A percentile compares a stretch with the other conserved stretches of the same genome.
Conservation (phyloP, 768 basidiomycete genomes). For the Tricholoma saponaceum region DNA sequence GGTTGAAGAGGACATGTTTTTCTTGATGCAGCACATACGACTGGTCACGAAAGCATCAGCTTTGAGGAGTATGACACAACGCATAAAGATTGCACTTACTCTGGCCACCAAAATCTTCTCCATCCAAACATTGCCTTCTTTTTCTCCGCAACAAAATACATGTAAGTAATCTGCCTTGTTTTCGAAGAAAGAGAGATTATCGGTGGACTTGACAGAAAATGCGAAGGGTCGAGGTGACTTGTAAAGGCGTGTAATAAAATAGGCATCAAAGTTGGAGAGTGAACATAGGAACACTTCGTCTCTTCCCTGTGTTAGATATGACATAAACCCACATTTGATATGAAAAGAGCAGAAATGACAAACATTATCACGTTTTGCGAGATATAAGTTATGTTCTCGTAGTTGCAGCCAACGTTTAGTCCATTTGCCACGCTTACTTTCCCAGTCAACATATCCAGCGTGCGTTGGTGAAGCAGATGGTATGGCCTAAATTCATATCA, state of each 20-base stretch:
- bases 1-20: constrained; percentile 59
- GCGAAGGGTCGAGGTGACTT: constrained; percentile 82
- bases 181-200: constrained; percentile 84
- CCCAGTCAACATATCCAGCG: constrained; percentile 78
- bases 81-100: constrained; percentile 39
- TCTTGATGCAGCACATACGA: constrained; percentile 84
- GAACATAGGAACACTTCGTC: constrained; percentile 82
- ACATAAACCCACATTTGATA: constrained; percentile 5
- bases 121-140: constrained; percentile 74
- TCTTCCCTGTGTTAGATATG: constrained; percentile 61
- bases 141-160: constrained; percentile 73
- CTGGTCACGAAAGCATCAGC: constrained; percentile 31
- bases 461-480: constrained; percentile 43
- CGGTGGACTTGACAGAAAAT: constrained; percentile 87
- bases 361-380: constrained; percentile 89
- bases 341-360: constrained; percentile 17
- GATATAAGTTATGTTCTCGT: constrained; percentile 79
- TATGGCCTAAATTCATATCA: constrained; percentile 25
- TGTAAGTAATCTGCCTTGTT: constrained; percentile 86
- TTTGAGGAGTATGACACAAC: neutral
- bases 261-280: constrained; percentile 86
- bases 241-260: constrained; percentile 68
- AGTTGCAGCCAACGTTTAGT: constrained; percentile 87
- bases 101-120: constrained; percentile 78
- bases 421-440: constrained; percentile 93